Conservation (phyloP, 768 basidiomycete species). For the Panus rudis region DNA sequence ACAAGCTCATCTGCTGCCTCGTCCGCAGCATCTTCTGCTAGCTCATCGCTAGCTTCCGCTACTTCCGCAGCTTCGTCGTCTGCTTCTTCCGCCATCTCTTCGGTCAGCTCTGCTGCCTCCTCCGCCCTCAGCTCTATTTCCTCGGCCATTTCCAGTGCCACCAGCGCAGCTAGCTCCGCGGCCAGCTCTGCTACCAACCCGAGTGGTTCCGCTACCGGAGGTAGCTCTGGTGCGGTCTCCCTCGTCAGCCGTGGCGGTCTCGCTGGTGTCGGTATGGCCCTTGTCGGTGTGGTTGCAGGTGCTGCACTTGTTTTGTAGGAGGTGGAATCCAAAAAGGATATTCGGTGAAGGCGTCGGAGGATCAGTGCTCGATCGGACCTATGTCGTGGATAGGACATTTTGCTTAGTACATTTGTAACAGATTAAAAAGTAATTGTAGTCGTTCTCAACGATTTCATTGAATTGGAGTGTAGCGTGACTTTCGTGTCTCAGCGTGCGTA, state of each 20-base stretch:
- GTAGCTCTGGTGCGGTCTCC: background rate
- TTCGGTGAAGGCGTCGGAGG: background rate
- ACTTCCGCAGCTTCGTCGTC: conserved; percentile 1
- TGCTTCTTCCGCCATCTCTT: background rate
- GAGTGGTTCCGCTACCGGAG: conserved; percentile 5
- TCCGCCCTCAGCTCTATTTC: conserved; percentile 1
- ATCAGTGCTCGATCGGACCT: background rate
- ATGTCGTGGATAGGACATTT: background rate
- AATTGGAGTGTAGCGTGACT: no score
- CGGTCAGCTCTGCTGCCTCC: background rate
- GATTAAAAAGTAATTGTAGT: background rate
- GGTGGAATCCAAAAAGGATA: background rate
- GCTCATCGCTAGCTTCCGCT: background rate
- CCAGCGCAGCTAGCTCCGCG: conserved; percentile 6
- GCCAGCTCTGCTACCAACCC: background rate
- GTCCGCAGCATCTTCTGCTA: background rate
- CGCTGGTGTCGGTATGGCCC: conserved; percentile 5
- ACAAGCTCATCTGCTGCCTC: background rate
- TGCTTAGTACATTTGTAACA: background rate
- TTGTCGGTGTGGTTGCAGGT: conserved; percentile 8
- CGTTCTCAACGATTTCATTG: background rate
- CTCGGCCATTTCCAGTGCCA: conserved; percentile 6
- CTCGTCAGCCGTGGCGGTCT: conserved; percentile 2
- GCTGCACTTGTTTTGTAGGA: conserved; percentile 5
- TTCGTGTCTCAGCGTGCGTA: background rate